Percentiles rank a stretch among this genome's conserved stretches.
Conservation (phyloP, 257 asterid genomes). For the Scutellaria minor region DNA sequence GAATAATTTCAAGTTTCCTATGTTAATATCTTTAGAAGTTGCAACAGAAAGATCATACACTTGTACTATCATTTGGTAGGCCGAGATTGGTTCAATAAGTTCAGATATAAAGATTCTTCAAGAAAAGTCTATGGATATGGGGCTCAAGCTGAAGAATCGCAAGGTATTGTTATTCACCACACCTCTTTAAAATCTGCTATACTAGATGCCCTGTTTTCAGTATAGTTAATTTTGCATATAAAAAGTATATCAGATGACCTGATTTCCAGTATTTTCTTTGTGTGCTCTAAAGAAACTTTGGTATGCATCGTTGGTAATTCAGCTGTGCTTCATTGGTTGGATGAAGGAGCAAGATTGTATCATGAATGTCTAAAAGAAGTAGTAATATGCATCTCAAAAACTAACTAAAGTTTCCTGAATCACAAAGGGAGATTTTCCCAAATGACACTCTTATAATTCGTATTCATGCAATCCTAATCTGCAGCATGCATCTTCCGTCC, state of each 20-base stretch:
- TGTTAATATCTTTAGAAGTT: slow-evolving; percentile 10
- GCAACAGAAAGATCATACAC: slow-evolving; percentile 30
- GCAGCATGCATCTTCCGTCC: background rate
- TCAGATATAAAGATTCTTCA: slow-evolving; percentile 96
- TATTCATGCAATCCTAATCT: background rate
- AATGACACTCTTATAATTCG: background rate
- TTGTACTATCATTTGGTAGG: slow-evolving; percentile 50
- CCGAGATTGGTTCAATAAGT: slow-evolving; percentile 97
- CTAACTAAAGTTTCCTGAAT: background rate
- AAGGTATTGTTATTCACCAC: slow-evolving; percentile 57
- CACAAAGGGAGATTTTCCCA: background rate
- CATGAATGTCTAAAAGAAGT: background rate
- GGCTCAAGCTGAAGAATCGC: slow-evolving; percentile 95
- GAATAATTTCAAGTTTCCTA: background rate
- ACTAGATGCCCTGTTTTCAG: no score
- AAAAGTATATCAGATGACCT: slow-evolving; percentile 4
- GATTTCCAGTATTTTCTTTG: slow-evolving; percentile 5
- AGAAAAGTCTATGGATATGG: slow-evolving; percentile 99
- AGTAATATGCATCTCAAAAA: slow-evolving; percentile 15
- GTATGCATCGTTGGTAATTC: slow-evolving; percentile 1
- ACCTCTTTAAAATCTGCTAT: slow-evolving; percentile 4
- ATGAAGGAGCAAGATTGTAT: no score
- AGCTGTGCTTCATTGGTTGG: background rate
- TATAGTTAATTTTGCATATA: slow-evolving; percentile 6
- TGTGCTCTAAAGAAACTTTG: background rate